These are phyloP conservation scores for Paramecium bursaria DNA, from an alignment of 73 alveolate genomes.

Conservation along the genomic window DNA sequence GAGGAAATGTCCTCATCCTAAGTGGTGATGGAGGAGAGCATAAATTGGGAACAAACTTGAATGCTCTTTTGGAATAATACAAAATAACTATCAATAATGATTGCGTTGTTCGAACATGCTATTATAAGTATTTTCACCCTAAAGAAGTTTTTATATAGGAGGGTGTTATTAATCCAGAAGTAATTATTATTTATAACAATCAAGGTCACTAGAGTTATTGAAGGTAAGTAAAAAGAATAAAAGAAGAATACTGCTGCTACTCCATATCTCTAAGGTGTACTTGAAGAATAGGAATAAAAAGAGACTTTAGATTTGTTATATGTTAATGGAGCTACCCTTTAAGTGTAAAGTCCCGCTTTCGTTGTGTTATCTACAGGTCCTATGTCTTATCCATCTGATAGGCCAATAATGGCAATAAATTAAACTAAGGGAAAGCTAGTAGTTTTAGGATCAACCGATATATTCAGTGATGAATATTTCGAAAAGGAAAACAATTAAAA, in stretches of 20 bases:
- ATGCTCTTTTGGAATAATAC: slow-evolving; percentile 91
- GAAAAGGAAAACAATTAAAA: slow-evolving; percentile 78
- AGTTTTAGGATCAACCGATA: slow-evolving; percentile 73
- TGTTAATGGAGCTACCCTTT: slow-evolving; percentile 97
- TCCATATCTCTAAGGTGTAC: slow-evolving; percentile 71
- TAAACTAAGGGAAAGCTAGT: slow-evolving; percentile 77
- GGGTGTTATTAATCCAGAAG: slow-evolving; percentile 84
- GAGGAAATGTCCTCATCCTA: slow-evolving; percentile 91
- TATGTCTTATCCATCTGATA: slow-evolving; percentile 90
- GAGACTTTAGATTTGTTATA: slow-evolving; percentile 91
- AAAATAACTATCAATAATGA: slow-evolving; percentile 90
- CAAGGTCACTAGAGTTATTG: slow-evolving; percentile 67
- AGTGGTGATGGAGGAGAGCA: slow-evolving; percentile 97
- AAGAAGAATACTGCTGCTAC: slow-evolving; percentile 74
- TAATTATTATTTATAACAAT: slow-evolving; percentile 52
- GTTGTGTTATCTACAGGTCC: slow-evolving; percentile 94
- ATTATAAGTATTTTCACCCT: slow-evolving; percentile 93
- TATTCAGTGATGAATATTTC: slow-evolving; percentile 73
- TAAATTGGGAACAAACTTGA: slow-evolving; percentile 89
- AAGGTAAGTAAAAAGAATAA: slow-evolving; percentile 79
- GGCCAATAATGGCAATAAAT: slow-evolving; percentile 85
- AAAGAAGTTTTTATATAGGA: slow-evolving; percentile 87
- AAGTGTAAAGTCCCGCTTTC: slow-evolving; percentile 88
- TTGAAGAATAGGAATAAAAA: slow-evolving; percentile 73
- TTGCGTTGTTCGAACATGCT: slow-evolving; percentile 90